Conservation (phyloP, 2,329 filamentous ascomycete genomes). For the Eutypella sp. region DNA sequence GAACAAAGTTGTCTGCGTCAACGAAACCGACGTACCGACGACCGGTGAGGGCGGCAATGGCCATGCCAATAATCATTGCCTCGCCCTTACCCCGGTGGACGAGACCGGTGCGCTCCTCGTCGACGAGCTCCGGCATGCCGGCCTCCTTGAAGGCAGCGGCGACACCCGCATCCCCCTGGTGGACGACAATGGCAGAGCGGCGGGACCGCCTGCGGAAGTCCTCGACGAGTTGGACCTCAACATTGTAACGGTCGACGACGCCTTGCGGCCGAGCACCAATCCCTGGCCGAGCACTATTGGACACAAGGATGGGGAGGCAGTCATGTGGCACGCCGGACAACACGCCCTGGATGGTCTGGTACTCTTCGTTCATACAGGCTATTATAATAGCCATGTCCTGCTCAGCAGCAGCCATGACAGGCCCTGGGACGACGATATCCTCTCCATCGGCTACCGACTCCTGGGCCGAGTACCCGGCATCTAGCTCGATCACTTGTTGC, state of each 20-base stretch:
- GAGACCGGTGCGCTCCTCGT: constrained; percentile 9
- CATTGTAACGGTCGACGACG: constrained; percentile 12
- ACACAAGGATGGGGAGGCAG: constrained; percentile 27
- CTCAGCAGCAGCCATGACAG: not conserved
- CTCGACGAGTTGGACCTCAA: constrained; percentile 16
- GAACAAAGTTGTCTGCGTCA: constrained; percentile 28
- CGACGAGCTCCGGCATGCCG: constrained; percentile 19
- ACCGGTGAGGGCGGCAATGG: constrained; percentile 18
- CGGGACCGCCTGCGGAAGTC: constrained; percentile 13
- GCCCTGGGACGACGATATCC: not conserved
- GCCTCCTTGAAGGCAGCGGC: constrained; percentile 17
- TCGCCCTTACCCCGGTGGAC: constrained; percentile 28
- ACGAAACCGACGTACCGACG: constrained; percentile 27
- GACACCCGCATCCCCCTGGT: constrained; percentile 23
- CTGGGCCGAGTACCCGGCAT: not conserved
- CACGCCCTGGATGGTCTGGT: constrained; percentile 20
- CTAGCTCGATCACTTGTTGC: constrained; percentile 3
- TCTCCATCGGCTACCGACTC: not conserved
- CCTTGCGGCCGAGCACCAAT: not conserved
- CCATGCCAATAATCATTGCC: constrained; percentile 28
- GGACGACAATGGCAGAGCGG: constrained; percentile 20
- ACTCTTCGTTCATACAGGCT: constrained; percentile 27
- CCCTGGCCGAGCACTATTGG: constrained; percentile 18
- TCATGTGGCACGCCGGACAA: constrained; percentile 22
- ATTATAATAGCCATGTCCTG: constrained; percentile 25